phyloP scores from a whole-genome alignment of 176 grass and related monocot species.

The Rhynchospora breviuscula region DNA sequence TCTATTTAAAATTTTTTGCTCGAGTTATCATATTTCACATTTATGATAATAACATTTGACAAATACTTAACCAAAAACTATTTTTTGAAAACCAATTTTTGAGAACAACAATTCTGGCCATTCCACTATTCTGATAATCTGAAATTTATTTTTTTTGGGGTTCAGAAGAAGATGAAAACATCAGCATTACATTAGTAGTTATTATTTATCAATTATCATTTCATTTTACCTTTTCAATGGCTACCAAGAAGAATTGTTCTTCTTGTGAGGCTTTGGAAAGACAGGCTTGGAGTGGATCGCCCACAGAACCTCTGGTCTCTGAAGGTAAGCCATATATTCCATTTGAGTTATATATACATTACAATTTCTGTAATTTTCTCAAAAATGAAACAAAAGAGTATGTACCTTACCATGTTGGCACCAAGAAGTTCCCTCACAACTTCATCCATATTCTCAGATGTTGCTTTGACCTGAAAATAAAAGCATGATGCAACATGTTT shows the following conservation, averaged over 20 bases:
- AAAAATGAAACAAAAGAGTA: slow-evolving; percentile 37
- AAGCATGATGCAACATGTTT: no score
- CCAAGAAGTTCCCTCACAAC: slow-evolving; percentile 97
- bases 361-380: not conserved
- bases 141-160: slow-evolving; percentile 8
- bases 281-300: slow-evolving; percentile 61
- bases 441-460: slow-evolving; percentile 96
- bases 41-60: no score
- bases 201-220: not conserved
- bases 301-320: slow-evolving; percentile 92
- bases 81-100: no score
- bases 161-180: not conserved
- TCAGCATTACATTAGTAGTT: not conserved
- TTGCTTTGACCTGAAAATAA: no score
- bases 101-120: slow-evolving; percentile 66
- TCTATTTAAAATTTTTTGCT: no score
- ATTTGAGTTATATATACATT: not conserved
- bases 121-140: slow-evolving; percentile 58
- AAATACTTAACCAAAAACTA: no score
- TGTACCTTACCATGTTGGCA: slow-evolving; percentile 98
- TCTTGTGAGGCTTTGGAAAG: slow-evolving; percentile 92
- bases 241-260: slow-evolving; percentile 78
- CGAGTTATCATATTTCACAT: no score
- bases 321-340: slow-evolving; percentile 31
- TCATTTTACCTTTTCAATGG: no score